Base-by-base conservation (phyloP, 257 asterid genomes). In the Orobanche coerulescens region DNA sequence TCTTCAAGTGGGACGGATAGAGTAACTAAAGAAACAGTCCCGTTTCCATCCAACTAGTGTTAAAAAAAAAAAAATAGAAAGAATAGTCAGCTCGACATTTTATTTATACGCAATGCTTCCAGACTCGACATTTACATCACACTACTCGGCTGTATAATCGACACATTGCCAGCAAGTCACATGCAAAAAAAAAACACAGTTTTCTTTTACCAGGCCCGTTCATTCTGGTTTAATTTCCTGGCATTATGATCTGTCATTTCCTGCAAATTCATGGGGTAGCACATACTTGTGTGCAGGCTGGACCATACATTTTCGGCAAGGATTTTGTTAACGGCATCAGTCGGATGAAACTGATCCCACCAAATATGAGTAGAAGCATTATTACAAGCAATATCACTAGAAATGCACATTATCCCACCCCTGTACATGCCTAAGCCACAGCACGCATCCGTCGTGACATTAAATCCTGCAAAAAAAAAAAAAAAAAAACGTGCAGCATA, bases 331-430 rank as follows among this genome's bases (percentile, higher is more conserved):
- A 93, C 97, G 6, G 92, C 82, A 40, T 75, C 90, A 1, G 99
- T 89, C 0, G 95, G 99, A 61, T 93, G 96, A 72, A 89, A 93
- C 62, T 93, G 97, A 23, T 93, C 97, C 99, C 99, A 89, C 96
- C 96, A 89, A 4, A 89, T 58, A 68, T 93, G 93, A 43, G 68
- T 71, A 5, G 91, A 71, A 16, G 99, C 94, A 58, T 86, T 80
- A 6, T 12, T 46, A 59, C 97, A 93, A 8, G 96, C 94, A 96
- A 93, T 89, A 39, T 86, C 92, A 22, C 97, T 74, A 28, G 95
- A 71, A 50, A 93, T 76, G 75, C 97, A 89, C 65, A 79, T 65
- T 9, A 89, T 58, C 86, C 82, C 76, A 40, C 94, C 99, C 58
- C 56, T 73, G 19, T 86, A 85, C 67, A 62, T 75, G 60, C 99